A percentile compares a stretch with the other conserved stretches of the same genome.
Evolutionary conservation across 345 rosid species (phyloP).

Genomic region (Citrus medica): DNA sequence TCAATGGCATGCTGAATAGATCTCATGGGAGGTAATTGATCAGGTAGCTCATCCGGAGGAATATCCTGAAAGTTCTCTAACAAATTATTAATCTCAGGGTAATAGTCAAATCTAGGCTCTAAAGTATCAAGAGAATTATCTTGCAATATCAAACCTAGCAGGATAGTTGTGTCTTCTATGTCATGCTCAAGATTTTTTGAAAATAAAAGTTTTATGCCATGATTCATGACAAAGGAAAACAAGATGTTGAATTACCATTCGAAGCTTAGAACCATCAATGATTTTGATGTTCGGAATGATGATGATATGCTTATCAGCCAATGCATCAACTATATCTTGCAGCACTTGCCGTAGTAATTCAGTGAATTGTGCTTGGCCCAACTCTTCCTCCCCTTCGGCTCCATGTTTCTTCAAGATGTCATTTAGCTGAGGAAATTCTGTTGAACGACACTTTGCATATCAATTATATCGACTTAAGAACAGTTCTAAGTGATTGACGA

Average conservation of each 20-base stretch:
- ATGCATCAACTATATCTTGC: conserved; percentile 66
- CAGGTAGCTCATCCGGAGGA: too few species aligned
- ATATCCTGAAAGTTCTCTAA: too few species aligned
- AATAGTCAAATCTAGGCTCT: too few species aligned
- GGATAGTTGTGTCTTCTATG: too few species aligned
- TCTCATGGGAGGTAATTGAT: too few species aligned
- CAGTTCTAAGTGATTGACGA: too few species aligned
- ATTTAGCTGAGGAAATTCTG: conserved; percentile 64
- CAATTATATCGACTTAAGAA: too few species aligned
- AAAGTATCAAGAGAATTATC: too few species aligned
- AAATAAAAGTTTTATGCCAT: background rate
- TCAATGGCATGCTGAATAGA: too few species aligned
- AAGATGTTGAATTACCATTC: conserved; percentile 41
- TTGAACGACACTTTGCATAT: conserved; percentile 15
- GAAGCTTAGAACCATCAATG: conserved; percentile 56
- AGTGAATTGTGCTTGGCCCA: conserved; percentile 91
- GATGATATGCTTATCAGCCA: conserved; percentile 45
- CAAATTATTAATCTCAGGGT: too few species aligned
- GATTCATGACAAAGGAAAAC: background rate
- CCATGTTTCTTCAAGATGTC: conserved; percentile 71
- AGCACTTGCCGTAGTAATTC: conserved; percentile 66
- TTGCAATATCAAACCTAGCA: too few species aligned
- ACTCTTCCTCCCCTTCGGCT: conserved; percentile 64
- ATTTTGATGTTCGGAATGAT: conserved; percentile 51
- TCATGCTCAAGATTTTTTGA: too few species aligned